Conservation (phyloP, 352 stramenopile species). For the Phytopythium cucurbitacearum region DNA sequence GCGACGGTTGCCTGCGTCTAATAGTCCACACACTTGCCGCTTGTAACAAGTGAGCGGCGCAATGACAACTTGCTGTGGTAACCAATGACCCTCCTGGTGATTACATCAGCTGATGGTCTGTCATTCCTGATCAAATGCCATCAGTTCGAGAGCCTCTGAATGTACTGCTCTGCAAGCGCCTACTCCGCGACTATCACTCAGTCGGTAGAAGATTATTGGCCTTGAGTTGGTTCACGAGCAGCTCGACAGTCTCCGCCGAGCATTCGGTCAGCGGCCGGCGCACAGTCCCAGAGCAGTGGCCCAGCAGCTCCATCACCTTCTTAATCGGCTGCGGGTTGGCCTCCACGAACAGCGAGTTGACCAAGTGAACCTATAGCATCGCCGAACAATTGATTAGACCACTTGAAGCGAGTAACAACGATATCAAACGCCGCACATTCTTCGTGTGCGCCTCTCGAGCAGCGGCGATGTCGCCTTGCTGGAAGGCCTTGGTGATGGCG, state of each 20-base stretch:
- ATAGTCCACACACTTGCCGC: too few relatives aligned
- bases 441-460: conserved; percentile 66
- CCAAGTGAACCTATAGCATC: conserved; percentile 36
- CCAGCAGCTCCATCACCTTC: conserved; percentile 64
- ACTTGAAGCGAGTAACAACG: background rate
- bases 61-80: too few relatives aligned
- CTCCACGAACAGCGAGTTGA: conserved; percentile 73
- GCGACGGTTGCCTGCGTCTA: too few relatives aligned
- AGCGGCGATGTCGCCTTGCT: conserved; percentile 64
- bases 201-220: conserved; percentile 30
- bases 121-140: background rate
- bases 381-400: background rate
- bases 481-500: conserved; percentile 57
- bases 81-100: background rate
- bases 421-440: conserved; percentile 31
- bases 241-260: conserved; percentile 32
- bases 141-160: background rate
- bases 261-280: conserved; percentile 47
- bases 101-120: background rate
- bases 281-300: conserved; percentile 47
- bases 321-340: conserved; percentile 80
- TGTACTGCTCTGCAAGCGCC: background rate
- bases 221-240: conserved; percentile 44
- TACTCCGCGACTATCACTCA: conserved; percentile 5
- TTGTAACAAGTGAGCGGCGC: too few relatives aligned